These are phyloP conservation scores for Ophiostoma angusticollis DNA, from an alignment of 2,329 filamentous ascomycete genomes.

Conservation along the genomic window DNA sequence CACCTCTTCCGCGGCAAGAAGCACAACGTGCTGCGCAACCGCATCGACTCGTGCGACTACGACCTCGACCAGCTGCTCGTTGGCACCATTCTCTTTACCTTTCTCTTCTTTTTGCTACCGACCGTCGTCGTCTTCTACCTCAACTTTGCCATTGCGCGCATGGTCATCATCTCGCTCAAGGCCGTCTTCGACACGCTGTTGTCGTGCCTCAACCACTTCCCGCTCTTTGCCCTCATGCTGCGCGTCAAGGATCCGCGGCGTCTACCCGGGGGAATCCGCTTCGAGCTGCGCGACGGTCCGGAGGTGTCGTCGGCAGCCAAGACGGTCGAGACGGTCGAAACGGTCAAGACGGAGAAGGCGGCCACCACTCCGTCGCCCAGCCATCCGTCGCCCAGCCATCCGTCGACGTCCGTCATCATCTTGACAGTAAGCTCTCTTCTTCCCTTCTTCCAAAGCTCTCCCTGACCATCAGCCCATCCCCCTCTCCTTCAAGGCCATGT, in stretches of 20 bases:
- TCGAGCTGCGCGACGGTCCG: conserved; percentile 80
- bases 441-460: not conserved
- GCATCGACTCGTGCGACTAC: conserved; percentile 98
- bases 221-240: conserved; percentile 92
- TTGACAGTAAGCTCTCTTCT: conserved; percentile 52
- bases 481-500: conserved; percentile 83
- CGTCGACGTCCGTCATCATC: conserved; percentile 69
- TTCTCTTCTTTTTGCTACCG: conserved; percentile 87
- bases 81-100: conserved; percentile 89
- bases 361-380: no score
- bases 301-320: no score
- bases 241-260: conserved; percentile 83
- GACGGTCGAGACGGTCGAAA: no score
- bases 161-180: conserved; percentile 90
- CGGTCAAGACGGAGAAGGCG: no score
- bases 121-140: conserved; percentile 95
- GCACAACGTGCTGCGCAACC: conserved; percentile 88
- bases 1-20: conserved; percentile 98
- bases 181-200: conserved; percentile 82
- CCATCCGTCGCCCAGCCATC: conserved; percentile 29
- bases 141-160: conserved; percentile 86
- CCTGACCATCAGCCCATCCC: conserved; percentile 56
- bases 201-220: conserved; percentile 94
- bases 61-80: conserved; percentile 93
- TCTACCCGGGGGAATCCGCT: conserved; percentile 83